Base-by-base conservation (phyloP, 1,284 basidiomycete species). In the Papiliotrema laurentii region DNA sequence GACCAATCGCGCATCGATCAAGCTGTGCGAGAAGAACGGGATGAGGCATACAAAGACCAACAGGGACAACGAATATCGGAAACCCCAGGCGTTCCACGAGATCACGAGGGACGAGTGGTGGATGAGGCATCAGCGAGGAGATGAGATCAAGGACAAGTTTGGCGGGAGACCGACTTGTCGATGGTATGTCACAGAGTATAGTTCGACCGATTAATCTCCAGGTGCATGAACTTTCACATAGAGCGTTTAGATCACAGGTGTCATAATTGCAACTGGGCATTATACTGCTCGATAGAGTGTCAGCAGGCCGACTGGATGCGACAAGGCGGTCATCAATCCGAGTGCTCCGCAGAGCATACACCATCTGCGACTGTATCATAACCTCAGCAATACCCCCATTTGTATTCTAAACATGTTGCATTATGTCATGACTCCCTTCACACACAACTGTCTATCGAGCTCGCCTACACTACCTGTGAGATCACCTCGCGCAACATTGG, bases 401-500 rank as follows among this genome's bases (percentile, higher is more conserved):
- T 39, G 37, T 22, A 39, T 39, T 22, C 19, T 18, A 39, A 13
- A 21, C 37, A 39, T 35, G 21, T 39, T 22, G 19, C 37, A 16
- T 19, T 22, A 42, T 42, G 25, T 44, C 25, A 43, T 30, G 37
- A 37, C 31, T 19, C n/a, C n/a, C 30, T n/a, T 5, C 14, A 14
- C 10, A 11, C 4, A 11, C 5, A 35, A 16, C 36, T n/a, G 4
- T 21, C 7, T 13, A 7, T 7, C 40, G 19, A 33, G 30, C 30
- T n/a, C 11, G 11, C 35, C 38, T 31, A 43, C 19, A 10, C 16
- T 18, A 43, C 18, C 16, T 25, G 19, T 2, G 33, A 10, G 3
- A 45, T 27, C 18, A 21, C 18, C 62, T 64, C 84, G 51, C 92
- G 66, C 24, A 89, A 63, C 4, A 68, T 55, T 5, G 92, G 91